phyloP scores from a whole-genome alignment of 2,329 filamentous ascomycete species.

The Fusarium penzigii region DNA sequence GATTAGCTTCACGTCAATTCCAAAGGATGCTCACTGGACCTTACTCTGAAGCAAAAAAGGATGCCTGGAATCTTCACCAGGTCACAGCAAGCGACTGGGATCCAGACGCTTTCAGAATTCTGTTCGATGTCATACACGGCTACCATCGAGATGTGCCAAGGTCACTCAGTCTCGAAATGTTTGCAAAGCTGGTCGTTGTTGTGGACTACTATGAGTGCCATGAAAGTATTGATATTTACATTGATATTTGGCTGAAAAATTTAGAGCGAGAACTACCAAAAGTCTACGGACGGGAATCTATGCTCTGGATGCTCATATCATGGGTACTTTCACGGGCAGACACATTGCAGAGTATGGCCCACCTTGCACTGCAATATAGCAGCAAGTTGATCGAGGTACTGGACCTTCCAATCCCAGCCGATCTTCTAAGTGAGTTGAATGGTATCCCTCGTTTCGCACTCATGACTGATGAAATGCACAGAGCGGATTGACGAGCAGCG shows the following conservation, averaged over 20 bases:
- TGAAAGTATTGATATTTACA: slow-evolving; percentile 10
- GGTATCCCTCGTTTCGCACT: no score
- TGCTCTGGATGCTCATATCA: slow-evolving; percentile 15
- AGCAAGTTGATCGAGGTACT: background rate
- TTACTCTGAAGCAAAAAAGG: background rate
- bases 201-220: slow-evolving; percentile 30
- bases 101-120: slow-evolving; percentile 19
- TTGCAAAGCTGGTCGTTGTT: slow-evolving; percentile 27
- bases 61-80: rapidly evolving
- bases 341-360: slow-evolving; percentile 3
- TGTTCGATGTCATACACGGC: slow-evolving; percentile 29
- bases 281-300: slow-evolving; percentile 1
- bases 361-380: slow-evolving; percentile 7
- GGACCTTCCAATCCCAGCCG: slow-evolving; percentile 2
- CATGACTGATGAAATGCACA: no score
- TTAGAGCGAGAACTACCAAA: background rate
- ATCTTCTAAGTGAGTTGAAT: slow-evolving; percentile 7
- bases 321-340: slow-evolving; percentile 11
- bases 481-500: no score
- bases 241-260: slow-evolving; percentile 9
- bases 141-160: slow-evolving; percentile 19
- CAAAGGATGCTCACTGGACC: slow-evolving; percentile 2
- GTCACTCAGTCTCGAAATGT: slow-evolving; percentile 13
- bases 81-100: slow-evolving; percentile 22
- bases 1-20: slow-evolving; percentile 5